Evolutionary conservation across 129 eudicot genomes (phyloP).

Genomic region (Escallonia herrerae): DNA sequence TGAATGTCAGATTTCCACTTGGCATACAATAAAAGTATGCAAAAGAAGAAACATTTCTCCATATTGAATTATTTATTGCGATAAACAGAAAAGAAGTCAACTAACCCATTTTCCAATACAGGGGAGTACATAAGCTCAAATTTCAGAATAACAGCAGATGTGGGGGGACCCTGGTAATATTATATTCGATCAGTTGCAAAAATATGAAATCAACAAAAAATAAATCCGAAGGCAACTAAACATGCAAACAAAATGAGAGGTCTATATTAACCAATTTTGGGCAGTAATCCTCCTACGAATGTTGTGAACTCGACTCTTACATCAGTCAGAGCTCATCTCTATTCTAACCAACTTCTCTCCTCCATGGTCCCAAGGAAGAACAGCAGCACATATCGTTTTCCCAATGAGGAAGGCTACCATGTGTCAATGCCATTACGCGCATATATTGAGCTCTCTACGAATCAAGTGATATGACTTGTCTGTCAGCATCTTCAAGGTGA

Average conservation of each 20-base stretch:
- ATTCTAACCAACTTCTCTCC: not conserved
- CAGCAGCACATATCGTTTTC: not conserved
- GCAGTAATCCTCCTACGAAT: too few species aligned
- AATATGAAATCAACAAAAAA: not conserved
- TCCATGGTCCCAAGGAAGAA: not conserved
- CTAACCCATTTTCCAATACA: slow-evolving; percentile 71
- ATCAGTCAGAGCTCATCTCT: not conserved
- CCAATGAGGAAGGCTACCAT: not conserved
- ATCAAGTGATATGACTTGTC: not conserved
- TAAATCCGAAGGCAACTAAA: slow-evolving; percentile 1
- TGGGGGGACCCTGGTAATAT: slow-evolving; percentile 56
- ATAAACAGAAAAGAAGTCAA: slow-evolving; percentile 13
- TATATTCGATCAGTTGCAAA: slow-evolving; percentile 10
- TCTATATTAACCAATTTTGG: too few species aligned
- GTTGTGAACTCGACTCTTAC: too few species aligned
- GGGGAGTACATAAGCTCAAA: slow-evolving; percentile 92
- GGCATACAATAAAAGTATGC: not conserved
- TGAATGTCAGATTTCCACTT: not conserved
- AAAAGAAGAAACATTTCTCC: not conserved
- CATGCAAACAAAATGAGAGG: slow-evolving; percentile 1
- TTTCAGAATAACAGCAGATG: slow-evolving; percentile 82
- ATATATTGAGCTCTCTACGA: not conserved
- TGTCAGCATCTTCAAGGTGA: too few species aligned
- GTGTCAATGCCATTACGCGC: not conserved
- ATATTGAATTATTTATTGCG: slow-evolving; percentile 10